phyloP scores from a whole-genome alignment of 2,329 filamentous ascomycete genomes.

The Hortaea sp. region DNA sequence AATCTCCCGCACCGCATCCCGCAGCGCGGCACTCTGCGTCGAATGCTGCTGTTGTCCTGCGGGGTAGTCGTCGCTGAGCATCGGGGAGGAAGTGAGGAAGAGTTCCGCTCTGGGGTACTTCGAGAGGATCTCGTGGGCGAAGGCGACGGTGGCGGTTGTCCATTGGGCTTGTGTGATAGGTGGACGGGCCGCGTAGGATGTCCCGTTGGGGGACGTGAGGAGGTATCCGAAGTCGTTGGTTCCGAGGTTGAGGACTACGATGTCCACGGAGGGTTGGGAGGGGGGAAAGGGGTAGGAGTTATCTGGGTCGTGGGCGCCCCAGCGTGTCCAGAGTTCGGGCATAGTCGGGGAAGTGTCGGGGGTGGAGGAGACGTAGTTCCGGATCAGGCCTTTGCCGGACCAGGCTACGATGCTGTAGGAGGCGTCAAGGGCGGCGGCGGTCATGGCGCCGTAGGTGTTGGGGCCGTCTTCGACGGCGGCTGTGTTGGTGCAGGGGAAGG shows the following conservation, averaged over 20 bases:
- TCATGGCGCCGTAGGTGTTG: slow-evolving; percentile 34
- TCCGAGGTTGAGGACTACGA: slow-evolving; percentile 34
- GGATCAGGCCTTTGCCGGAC: slow-evolving; percentile 33
- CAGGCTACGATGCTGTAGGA: slow-evolving; percentile 35
- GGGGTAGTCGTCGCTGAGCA: slow-evolving; percentile 30
- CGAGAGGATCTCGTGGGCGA: slow-evolving; percentile 25
- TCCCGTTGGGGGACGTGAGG: slow-evolving; percentile 32
- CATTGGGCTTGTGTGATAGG: slow-evolving; percentile 7
- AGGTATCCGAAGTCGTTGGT: slow-evolving; percentile 22
- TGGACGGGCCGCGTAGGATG: slow-evolving; percentile 21
- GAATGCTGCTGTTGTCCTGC: slow-evolving; percentile 24
- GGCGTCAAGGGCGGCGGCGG: slow-evolving; percentile 31
- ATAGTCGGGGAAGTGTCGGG: slow-evolving; percentile 24
- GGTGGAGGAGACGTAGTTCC: slow-evolving; percentile 31
- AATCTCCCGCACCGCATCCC: slow-evolving; percentile 25
- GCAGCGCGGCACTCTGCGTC: slow-evolving; percentile 27
- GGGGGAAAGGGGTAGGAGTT: slow-evolving; percentile 24
- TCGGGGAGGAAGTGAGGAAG: slow-evolving; percentile 33
- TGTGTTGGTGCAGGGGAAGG: slow-evolving; percentile 30
- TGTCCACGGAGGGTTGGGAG: slow-evolving; percentile 15
- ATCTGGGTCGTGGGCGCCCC: slow-evolving; percentile 31
- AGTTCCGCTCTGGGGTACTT: slow-evolving; percentile 29
- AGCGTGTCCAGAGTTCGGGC: slow-evolving; percentile 34
- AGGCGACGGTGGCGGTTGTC: slow-evolving; percentile 21
- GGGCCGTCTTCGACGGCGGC: slow-evolving; percentile 32